Evolutionary conservation across 306 rosid genomes (phyloP).

Genomic region (Dryas alaskensis): DNA sequence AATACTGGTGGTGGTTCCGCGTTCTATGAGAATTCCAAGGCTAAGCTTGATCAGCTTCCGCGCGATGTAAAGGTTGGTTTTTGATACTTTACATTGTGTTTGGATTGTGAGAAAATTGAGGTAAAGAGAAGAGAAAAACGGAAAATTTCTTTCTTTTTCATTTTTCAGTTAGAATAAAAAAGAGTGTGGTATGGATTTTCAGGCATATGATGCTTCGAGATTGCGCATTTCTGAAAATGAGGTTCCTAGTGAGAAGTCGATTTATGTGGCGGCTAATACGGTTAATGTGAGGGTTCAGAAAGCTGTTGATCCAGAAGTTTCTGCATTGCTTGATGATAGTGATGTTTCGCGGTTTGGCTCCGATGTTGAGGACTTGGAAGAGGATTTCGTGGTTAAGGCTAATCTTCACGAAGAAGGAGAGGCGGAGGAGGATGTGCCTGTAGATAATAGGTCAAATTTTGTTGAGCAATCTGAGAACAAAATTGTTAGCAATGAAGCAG

Average conservation of each 20-base stretch:
- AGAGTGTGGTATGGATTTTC: conserved; percentile 20
- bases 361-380: conserved; percentile 85
- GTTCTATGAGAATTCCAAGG: conserved; percentile 65
- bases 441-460: conserved; percentile 9
- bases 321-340: conserved; percentile 74
- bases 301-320: conserved; percentile 82
- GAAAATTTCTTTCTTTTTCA: background rate
- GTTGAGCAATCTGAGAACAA: conserved; percentile 23
- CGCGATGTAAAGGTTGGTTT: conserved; percentile 65
- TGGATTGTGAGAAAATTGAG: background rate
- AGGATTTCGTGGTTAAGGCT: conserved; percentile 85
- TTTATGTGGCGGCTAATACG: conserved; percentile 67
- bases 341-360: conserved; percentile 76
- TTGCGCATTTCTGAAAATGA: conserved; percentile 45
- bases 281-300: conserved; percentile 62
- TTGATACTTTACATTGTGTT: background rate
- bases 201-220: conserved; percentile 93
- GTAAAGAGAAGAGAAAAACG: background rate
- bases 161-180: background rate
- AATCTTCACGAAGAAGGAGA: conserved; percentile 39
- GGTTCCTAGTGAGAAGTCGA: conserved; percentile 39
- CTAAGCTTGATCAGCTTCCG: conserved; percentile 58
- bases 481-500: conserved; percentile 19
- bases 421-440: conserved; percentile 15
- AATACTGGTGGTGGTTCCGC: conserved; percentile 77